phyloP scores from a whole-genome alignment of 441 rosid genomes.

The Aquilaria agallochum region DNA sequence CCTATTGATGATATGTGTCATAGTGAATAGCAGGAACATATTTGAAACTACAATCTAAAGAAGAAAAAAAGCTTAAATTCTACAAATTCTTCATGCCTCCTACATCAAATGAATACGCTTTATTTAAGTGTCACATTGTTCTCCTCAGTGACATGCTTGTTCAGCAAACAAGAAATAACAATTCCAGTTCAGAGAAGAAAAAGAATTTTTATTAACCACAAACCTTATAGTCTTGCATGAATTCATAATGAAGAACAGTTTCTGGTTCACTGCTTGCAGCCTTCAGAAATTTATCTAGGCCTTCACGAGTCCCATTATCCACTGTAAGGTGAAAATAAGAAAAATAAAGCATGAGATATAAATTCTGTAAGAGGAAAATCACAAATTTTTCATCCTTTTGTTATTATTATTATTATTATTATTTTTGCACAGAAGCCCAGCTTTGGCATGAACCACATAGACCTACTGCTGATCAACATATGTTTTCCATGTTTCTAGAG shows the following conservation, averaged over 20 bases:
- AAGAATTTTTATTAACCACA: slow-evolving; percentile 13
- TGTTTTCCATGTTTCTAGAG: no score
- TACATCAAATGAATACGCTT: not conserved
- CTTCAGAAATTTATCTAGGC: slow-evolving; percentile 86
- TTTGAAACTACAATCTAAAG: slow-evolving; percentile 1
- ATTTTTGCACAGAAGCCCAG: no score
- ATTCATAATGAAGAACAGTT: slow-evolving; percentile 93
- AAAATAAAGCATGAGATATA: no score
- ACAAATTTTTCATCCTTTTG: no score
- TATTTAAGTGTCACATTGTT: not conserved
- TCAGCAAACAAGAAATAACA: not conserved
- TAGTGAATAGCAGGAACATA: not conserved
- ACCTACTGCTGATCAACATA: no score
- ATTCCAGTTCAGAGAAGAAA: slow-evolving; percentile 1
- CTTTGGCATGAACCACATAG: no score
- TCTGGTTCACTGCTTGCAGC: slow-evolving; percentile 92
- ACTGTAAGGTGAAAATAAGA: slow-evolving; percentile 38
- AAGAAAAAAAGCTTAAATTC: slow-evolving; percentile 1
- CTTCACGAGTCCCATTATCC: slow-evolving; percentile 96
- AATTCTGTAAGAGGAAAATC: no score
- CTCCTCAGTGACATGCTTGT: not conserved
- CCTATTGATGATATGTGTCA: not conserved
- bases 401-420: no score
- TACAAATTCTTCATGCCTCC: not conserved
- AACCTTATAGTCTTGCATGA: slow-evolving; percentile 99